Base-by-base conservation (phyloP, 208 protist genomes). In the Leishmania gerbilli region DNA sequence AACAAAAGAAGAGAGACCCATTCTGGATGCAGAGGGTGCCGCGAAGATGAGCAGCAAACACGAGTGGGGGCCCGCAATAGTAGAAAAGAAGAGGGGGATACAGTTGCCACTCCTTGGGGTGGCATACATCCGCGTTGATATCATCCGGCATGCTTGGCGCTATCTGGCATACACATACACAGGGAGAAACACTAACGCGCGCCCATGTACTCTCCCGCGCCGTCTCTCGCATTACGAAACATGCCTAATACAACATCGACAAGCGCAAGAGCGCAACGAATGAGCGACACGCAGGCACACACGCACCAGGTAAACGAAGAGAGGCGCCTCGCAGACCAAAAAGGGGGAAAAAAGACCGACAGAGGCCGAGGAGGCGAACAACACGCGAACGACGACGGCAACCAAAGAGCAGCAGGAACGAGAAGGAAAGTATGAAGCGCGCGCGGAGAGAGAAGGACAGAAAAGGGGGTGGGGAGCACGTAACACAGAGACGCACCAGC, bases 71-170 rank as follows among this genome's bases (percentile, higher is more conserved):
- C 8, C 13, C 42, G 24, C 24, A 8, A 53, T 34, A 27, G 27
- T 42, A 8, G 24, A n/a, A 19, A 71, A 37, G 24, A 74, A 53
- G 69, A 74, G 21, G 27, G n/a, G 3, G 13, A 74, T 53, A 74
- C 7, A 6, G 21, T 37, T 74, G 27, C 27, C 47, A 8, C 69
- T 9, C 9, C 47, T 55, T 74, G 7, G 31, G 69, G 60, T 34
- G 45, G 75, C 69, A 40, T 49, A 65, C 42, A 78, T 71, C 60
- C 51, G 27, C 45, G 13, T n/a, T 74, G 69, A 15, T 74, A 74
- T 51, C 40, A 31, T 37, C 13, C 40, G 45, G 40, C 55, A 53
- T 45, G 45, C 9, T 34, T 34, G 24, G 45, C 27, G 31, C 69
- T 31, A 55, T 3, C 40, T 40, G 69, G 6, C 40, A 74, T 45